Evolutionary conservation across 768 basidiomycete species (phyloP).

Genomic region (Agaricus blazei): DNA sequence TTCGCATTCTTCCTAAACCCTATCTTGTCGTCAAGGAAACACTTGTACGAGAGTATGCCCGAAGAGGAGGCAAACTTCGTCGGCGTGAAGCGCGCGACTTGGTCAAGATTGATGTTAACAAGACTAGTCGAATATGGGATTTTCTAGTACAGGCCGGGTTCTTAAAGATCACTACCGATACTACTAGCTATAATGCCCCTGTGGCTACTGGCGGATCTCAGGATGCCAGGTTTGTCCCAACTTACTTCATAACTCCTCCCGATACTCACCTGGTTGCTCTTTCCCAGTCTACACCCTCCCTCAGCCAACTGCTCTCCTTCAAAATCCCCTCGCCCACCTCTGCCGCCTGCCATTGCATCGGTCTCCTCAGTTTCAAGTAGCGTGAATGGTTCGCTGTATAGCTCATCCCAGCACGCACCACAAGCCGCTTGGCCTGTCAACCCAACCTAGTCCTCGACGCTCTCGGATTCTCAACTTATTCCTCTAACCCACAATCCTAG

Average conservation of each 20-base stretch:
- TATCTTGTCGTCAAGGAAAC: conserved; percentile 96
- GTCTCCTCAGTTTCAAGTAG: conserved; percentile 27
- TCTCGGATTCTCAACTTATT: neutral
- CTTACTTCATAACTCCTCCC: neutral
- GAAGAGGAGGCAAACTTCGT: conserved; percentile 82
- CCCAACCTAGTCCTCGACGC: conserved; percentile 12
- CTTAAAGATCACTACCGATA: conserved; percentile 62
- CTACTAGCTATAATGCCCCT: conserved; percentile 38
- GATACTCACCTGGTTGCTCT: neutral
- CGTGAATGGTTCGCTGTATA: conserved; percentile 34
- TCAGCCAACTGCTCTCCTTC: conserved; percentile 29
- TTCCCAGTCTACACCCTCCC: conserved; percentile 16
- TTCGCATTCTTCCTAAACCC: conserved; percentile 91
- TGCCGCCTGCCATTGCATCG: conserved; percentile 19
- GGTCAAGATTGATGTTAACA: conserved; percentile 91
- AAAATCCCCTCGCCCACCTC: conserved; percentile 29
- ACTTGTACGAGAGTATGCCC: conserved; percentile 87
- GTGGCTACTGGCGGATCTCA: conserved; percentile 24
- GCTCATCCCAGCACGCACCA: conserved; percentile 27
- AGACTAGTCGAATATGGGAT: conserved; percentile 90
- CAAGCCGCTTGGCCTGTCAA: conserved; percentile 20
- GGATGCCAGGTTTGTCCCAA: conserved; percentile 30
- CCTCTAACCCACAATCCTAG: neutral
- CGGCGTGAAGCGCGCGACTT: conserved; percentile 85
- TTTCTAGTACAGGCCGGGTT: conserved; percentile 85